These are phyloP conservation scores for Millerozyma acaciae DNA, from an alignment of 805 yeast species.

Conservation along the genomic window DNA sequence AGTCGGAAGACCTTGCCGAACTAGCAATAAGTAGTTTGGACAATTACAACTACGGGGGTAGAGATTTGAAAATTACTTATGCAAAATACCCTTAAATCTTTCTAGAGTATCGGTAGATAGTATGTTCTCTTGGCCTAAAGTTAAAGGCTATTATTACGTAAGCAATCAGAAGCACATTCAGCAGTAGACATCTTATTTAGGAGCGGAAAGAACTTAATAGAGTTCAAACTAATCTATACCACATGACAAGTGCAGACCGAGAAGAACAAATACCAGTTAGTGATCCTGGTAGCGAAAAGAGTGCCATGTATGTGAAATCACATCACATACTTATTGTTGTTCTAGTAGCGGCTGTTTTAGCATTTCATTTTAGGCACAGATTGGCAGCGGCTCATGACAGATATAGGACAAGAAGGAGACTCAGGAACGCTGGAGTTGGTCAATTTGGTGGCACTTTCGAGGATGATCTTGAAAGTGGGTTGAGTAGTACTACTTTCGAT, in stretches of 20 bases:
- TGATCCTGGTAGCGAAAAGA: too few species aligned
- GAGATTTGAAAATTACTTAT: conserved; percentile 64
- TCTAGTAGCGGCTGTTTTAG: conserved; percentile 15
- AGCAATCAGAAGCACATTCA: too few species aligned
- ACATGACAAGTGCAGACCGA: too few species aligned
- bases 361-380: conserved; percentile 31
- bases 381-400: conserved; percentile 26
- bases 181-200: too few species aligned
- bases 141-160: too few species aligned
- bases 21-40: conserved; percentile 71
- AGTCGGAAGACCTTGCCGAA: conserved; percentile 62
- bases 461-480: conserved; percentile 41
- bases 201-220: too few species aligned
- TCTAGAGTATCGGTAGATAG: too few species aligned
- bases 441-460: conserved; percentile 14
- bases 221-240: too few species aligned
- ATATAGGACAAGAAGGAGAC: conserved; percentile 22
- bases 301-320: conserved; percentile 11
- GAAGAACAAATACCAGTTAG: too few species aligned
- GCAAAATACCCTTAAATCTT: conserved; percentile 53
- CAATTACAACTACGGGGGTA: conserved; percentile 80
- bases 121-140: too few species aligned
- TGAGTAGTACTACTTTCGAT: conserved; percentile 58
- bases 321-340: conserved; percentile 14
- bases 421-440: conserved; percentile 12